phyloP scores from a whole-genome alignment of 192 early-diverging fungal genomes.

The Coemansia sp. region DNA sequence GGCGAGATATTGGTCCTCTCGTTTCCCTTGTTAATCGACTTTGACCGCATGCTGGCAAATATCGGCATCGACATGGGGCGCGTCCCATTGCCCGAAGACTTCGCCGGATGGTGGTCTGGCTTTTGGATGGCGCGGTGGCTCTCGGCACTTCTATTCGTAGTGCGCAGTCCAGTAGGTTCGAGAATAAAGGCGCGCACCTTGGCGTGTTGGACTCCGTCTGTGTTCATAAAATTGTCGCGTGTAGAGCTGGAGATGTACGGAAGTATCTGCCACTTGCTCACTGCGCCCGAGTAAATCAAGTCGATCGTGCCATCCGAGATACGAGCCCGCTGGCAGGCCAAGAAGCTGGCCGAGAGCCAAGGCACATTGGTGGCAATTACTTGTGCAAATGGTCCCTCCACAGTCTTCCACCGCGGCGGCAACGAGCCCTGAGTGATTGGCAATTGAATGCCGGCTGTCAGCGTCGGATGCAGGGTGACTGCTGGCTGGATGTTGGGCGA shows the following conservation, averaged over 20 bases:
- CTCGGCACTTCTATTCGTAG: constrained; percentile 27
- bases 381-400: constrained; percentile 58
- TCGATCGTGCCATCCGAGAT: constrained; percentile 59
- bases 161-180: constrained; percentile 59
- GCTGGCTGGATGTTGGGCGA: constrained; percentile 41
- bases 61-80: constrained; percentile 28
- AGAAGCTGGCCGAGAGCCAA: constrained; percentile 60
- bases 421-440: constrained; percentile 35
- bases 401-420: constrained; percentile 56
- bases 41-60: constrained; percentile 22
- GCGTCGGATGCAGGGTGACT: constrained; percentile 44
- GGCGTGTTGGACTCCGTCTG: constrained; percentile 42
- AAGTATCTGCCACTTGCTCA: constrained; percentile 48
- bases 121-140: constrained; percentile 29
- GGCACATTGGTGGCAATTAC: constrained; percentile 63
- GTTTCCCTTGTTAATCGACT: constrained; percentile 10
- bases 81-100: not conserved
- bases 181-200: constrained; percentile 62
- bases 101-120: not conserved
- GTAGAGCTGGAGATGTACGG: constrained; percentile 48
- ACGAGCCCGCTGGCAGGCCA: constrained; percentile 56
- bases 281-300: constrained; percentile 55
- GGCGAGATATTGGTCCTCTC: constrained; percentile 6
- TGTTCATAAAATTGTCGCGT: constrained; percentile 53
- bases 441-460: constrained; percentile 48